These are phyloP conservation scores for Paralagenidium karlingii DNA, from an alignment of 352 stramenopile genomes.

Conservation along the genomic window DNA sequence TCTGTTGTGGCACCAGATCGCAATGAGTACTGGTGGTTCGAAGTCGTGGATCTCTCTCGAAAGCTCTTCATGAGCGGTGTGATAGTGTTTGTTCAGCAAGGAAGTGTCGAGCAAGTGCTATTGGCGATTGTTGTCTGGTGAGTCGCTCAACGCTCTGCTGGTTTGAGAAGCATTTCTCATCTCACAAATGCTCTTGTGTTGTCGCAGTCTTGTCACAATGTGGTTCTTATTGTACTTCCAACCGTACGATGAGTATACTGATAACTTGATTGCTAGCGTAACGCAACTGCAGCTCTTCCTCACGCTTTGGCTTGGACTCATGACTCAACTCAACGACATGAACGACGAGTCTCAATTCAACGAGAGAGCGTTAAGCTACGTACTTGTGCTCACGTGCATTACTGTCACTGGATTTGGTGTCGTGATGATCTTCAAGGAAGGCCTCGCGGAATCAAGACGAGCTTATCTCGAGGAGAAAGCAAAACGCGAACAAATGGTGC, in stretches of 20 bases:
- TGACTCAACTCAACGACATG: constrained; percentile 54
- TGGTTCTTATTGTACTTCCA: constrained; percentile 71
- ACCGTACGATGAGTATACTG: constrained; percentile 50
- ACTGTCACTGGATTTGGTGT: constrained; percentile 47
- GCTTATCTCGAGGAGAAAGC: constrained; percentile 22
- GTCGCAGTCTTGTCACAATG: constrained; percentile 38
- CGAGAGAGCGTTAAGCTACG: constrained; percentile 32
- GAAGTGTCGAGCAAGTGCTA: constrained; percentile 54
- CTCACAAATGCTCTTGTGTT: no score
- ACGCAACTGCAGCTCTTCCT: constrained; percentile 70
- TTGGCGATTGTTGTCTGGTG: constrained; percentile 52
- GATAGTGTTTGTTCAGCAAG: constrained; percentile 61
- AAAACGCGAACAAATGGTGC: constrained; percentile 23
- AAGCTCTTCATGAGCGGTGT: constrained; percentile 66
- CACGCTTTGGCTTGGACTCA: constrained; percentile 67
- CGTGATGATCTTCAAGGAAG: constrained; percentile 45
- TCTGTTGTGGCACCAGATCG: constrained; percentile 19
- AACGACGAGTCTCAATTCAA: constrained; percentile 56
- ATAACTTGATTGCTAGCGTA: constrained; percentile 62
- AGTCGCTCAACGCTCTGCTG: neutral
- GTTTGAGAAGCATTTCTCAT: neutral
- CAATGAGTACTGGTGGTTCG: constrained; percentile 66
- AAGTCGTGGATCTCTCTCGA: constrained; percentile 61
- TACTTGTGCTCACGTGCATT: constrained; percentile 51
- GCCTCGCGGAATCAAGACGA: constrained; percentile 23